phyloP scores from a whole-genome alignment of 1,284 basidiomycete genomes.

The Austroboletus novae-zelandiae region DNA sequence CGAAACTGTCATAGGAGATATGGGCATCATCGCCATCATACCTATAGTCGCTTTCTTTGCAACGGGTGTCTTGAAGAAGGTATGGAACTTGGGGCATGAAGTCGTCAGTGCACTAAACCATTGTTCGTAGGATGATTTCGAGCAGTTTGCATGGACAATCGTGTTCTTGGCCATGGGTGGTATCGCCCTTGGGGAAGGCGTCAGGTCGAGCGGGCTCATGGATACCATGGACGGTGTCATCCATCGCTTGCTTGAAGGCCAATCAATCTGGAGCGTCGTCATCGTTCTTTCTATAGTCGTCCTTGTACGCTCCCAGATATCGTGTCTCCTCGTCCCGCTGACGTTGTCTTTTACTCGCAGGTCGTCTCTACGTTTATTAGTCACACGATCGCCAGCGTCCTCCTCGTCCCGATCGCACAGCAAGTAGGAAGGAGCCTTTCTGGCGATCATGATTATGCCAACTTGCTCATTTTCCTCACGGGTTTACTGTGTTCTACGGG shows the following conservation, averaged over 20 bases:
- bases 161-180: constrained; percentile 99
- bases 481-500: constrained; percentile 92
- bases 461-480: constrained; percentile 89
- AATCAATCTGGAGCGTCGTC: constrained; percentile 80
- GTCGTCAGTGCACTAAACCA: not conserved
- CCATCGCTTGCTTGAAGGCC: constrained; percentile 66
- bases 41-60: constrained; percentile 95
- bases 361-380: constrained; percentile 89
- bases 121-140: constrained; percentile 80
- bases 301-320: constrained; percentile 58
- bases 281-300: constrained; percentile 82
- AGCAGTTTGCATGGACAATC: constrained; percentile 92
- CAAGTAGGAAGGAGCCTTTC: constrained; percentile 82
- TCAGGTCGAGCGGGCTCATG: constrained; percentile 86
- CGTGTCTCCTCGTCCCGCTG: constrained; percentile 3
- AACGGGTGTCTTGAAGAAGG: constrained; percentile 92
- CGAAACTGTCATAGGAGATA: constrained; percentile 84
- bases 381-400: constrained; percentile 94
- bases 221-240: constrained; percentile 75
- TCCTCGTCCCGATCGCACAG: constrained; percentile 94
- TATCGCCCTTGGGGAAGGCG: constrained; percentile 94
- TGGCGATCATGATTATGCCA: constrained; percentile 51
- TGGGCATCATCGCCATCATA: constrained; percentile 96
- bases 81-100: constrained; percentile 24
- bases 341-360: constrained; percentile 33